Percentiles rank a stretch among this genome's conserved stretches.
Evolutionary conservation across 169 alveolate species (phyloP).

Genomic region (Plasmodium coatneyi): DNA sequence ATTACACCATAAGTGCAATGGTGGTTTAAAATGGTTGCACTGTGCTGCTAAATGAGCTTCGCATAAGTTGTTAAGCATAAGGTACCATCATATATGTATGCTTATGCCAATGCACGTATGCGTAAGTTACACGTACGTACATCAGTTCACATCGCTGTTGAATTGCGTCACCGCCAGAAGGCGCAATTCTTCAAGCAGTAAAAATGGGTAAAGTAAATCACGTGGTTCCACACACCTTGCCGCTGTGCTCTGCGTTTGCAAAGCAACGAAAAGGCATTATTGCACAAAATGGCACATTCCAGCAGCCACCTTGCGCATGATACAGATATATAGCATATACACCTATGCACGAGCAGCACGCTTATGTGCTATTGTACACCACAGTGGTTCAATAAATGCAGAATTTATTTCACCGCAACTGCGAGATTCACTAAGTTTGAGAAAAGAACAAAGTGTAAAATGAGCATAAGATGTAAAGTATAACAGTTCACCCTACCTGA

Average conservation of each 20-base stretch:
- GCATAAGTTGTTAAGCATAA: not conserved
- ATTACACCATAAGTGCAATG: not conserved
- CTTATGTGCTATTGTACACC: not conserved
- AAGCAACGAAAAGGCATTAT: not conserved
- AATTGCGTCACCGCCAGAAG: not conserved
- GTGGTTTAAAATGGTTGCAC: not conserved
- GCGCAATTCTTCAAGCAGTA: slow-evolving; percentile 1
- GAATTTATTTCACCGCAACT: slow-evolving; percentile 3
- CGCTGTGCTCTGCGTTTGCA: not conserved
- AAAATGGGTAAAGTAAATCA: not conserved
- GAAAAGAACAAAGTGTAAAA: not conserved
- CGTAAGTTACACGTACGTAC: slow-evolving; percentile 5
- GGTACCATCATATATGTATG: not conserved
- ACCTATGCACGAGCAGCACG: not conserved
- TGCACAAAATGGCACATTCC: not conserved
- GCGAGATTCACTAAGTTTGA: not conserved
- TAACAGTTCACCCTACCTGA: not conserved
- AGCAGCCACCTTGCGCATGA: not conserved
- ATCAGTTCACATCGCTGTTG: not conserved
- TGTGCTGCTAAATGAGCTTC: not conserved
- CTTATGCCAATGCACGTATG: not conserved
- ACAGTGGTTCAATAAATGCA: not conserved
- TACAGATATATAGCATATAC: not conserved
- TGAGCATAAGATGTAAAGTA: not conserved
- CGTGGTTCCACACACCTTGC: not conserved